Evolutionary conservation across 2,329 filamentous ascomycete species (phyloP).

Genomic region (Pezicula radicicola): DNA sequence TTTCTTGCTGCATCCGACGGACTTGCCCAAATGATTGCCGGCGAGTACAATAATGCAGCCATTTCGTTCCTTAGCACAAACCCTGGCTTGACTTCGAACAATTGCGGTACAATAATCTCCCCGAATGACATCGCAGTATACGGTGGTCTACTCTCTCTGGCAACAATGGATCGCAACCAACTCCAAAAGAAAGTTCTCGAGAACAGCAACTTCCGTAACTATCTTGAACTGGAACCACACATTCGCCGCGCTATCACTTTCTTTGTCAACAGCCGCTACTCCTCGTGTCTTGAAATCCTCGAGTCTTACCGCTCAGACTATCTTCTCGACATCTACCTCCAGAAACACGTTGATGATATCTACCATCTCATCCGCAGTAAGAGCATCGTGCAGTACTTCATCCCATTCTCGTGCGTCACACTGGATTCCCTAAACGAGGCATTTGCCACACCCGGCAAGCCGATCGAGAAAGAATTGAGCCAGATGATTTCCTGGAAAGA

Average conservation of each 20-base stretch:
- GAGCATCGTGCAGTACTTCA: conserved; percentile 89
- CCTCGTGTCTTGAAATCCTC: conserved; percentile 76
- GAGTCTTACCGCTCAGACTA: conserved; percentile 82
- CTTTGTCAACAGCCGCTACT: conserved; percentile 90
- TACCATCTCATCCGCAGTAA: conserved; percentile 79
- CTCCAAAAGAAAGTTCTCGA: conserved; percentile 77
- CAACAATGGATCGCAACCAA: conserved; percentile 78
- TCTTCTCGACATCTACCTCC: conserved; percentile 83
- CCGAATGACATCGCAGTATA: conserved; percentile 91
- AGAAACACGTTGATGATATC: conserved; percentile 66
- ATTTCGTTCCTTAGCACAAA: conserved; percentile 50
- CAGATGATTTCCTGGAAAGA: conserved; percentile 70
- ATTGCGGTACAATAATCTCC: conserved; percentile 69
- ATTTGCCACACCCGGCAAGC: conserved; percentile 62
- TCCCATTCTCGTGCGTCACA: conserved; percentile 85
- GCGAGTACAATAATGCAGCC: conserved; percentile 66
- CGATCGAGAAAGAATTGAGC: conserved; percentile 72
- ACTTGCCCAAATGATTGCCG: conserved; percentile 54
- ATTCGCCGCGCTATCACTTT: conserved; percentile 86
- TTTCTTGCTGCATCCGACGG: conserved; percentile 57
- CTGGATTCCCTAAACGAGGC: conserved; percentile 73
- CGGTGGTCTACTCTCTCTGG: conserved; percentile 84
- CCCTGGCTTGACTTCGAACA: conserved; percentile 43
- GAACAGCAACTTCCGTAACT: conserved; percentile 76
- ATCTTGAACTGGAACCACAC: conserved; percentile 90